A percentile compares a stretch with the other conserved stretches of the same genome.
These are phyloP conservation scores for Eucalyptus cloeziana DNA, from an alignment of 345 rosid species.

Conservation along the genomic window DNA sequence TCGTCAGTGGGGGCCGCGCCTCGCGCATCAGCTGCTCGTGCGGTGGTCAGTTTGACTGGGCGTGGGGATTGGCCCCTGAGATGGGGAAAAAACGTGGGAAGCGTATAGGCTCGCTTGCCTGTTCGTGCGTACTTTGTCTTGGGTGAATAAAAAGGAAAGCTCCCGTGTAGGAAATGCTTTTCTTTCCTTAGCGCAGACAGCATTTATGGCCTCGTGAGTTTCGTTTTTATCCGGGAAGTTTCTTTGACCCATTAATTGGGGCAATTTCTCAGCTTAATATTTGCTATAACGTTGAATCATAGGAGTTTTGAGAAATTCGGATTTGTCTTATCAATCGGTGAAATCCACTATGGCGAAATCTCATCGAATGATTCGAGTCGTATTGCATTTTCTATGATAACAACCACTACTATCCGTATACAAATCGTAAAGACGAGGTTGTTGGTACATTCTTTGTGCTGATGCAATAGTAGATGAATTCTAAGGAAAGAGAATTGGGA, in stretches of 20 bases:
- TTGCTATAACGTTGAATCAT: neutral
- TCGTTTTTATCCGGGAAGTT: neutral
- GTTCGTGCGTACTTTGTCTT: neutral
- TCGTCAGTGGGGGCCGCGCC: neutral
- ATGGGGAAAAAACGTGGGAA: neutral
- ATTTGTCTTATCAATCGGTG: neutral
- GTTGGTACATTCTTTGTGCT: neutral
- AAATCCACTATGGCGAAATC: neutral
- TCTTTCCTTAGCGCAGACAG: neutral
- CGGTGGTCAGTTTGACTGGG: neutral
- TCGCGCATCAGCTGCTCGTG: neutral
- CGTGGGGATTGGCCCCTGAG: neutral
- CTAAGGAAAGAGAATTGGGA: neutral
- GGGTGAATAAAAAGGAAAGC: neutral
- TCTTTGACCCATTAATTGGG: neutral
- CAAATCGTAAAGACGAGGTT: neutral
- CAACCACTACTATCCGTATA: neutral
- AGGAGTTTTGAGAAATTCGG: neutral
- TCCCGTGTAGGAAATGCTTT: neutral
- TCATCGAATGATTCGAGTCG: neutral
- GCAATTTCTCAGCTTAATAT: neutral
- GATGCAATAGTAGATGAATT: neutral
- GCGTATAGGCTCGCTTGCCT: neutral
- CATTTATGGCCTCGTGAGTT: neutral
- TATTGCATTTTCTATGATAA: neutral